Base-by-base conservation (phyloP, 805 yeast species). In the Monosporozyma unispora region DNA sequence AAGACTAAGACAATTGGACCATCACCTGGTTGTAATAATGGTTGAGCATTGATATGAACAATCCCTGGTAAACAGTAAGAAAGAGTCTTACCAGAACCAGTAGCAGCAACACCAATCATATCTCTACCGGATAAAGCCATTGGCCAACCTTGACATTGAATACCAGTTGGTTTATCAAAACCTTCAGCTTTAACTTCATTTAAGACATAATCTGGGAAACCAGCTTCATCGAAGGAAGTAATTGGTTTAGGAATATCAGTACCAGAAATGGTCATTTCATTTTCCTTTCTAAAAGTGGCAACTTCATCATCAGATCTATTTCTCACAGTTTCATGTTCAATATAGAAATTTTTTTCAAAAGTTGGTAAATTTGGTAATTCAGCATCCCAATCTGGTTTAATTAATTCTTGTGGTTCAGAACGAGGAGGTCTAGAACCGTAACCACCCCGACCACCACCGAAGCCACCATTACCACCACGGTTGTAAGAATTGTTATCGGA, bases 141-240 rank as follows among this genome's bases (percentile, higher is more conserved):
- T 56, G 99, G 99, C 99, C 99, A 93, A 76, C 99, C 99, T 76
- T 93, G 99, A 72, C 96, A 88, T 76, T 93, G 99, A 65, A 93
- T 93, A 57, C 88, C 89, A 50, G 99, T 93, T 62, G 99, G 99
- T 57, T 75, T 79, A 50, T 83, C 93, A 75, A 93, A 93, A 53
- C 98, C 98, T 72, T 87, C 89, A 52, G 82, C 82, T 71, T 85
- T 80, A 60, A 93, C 90, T 76, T 91, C 96, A 52, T 71, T 75
- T 65, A 93, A 77, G 43, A 91, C 97, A 68, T 91, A 90, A 60
- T 81, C 86, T 57, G 99, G 99, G 79, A 93, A 91, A 45, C 97
- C 97, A 65, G 96, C 96, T 76, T 93, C 98, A 57, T 93, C 96
- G 61, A 93, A 93, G 46, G 78, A 62, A 58, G 91, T 82, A 64